Evolutionary conservation across 164 flowering plant genomes (phyloP).

Genomic region (Dillenia suffruticosa): DNA sequence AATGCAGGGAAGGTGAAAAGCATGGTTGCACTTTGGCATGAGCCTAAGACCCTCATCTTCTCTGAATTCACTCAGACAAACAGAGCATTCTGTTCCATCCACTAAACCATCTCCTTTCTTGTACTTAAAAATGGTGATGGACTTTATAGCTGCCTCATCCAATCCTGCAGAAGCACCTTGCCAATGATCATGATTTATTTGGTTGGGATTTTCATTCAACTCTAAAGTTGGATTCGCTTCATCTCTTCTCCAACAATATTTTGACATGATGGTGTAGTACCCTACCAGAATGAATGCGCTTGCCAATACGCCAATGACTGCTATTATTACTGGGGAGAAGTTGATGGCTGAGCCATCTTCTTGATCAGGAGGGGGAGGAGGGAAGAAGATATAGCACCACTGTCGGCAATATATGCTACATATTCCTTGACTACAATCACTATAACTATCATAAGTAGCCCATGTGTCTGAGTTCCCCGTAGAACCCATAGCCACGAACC

Average conservation of each 20-base stretch:
- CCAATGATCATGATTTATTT: conserved; percentile 37
- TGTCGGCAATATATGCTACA: conserved; percentile 77
- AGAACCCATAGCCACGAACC: conserved; percentile 33
- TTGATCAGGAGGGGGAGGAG: conserved; percentile 68
- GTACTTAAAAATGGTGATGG: conserved; percentile 65
- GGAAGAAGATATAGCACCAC: conserved; percentile 65
- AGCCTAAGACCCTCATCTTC: conserved; percentile 36
- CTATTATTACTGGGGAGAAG: conserved; percentile 71
- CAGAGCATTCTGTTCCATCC: conserved; percentile 48
- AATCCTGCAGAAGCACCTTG: conserved; percentile 41
- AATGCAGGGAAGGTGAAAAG: conserved; percentile 48
- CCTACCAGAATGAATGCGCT: conserved; percentile 66
- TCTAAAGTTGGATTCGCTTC: conserved; percentile 16
- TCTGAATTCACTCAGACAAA: conserved; percentile 39
- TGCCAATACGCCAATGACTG: conserved; percentile 69
- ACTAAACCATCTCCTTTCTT: conserved; percentile 61
- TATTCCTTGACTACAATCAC: conserved; percentile 67
- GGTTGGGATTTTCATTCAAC: conserved; percentile 25
- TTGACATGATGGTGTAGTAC: conserved; percentile 62
- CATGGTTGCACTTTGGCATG: conserved; percentile 45
- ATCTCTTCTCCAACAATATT: conserved; percentile 42
- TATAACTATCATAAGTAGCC: conserved; percentile 53
- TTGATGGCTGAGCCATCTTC: conserved; percentile 38
- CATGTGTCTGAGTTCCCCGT: conserved; percentile 44
- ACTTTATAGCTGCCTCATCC: conserved; percentile 63